Evolutionary conservation across 2,329 filamentous ascomycete genomes (phyloP), one percentile per base, ranked within the genome.

Genomic region (Reticulascus tulasneorum): DNA sequence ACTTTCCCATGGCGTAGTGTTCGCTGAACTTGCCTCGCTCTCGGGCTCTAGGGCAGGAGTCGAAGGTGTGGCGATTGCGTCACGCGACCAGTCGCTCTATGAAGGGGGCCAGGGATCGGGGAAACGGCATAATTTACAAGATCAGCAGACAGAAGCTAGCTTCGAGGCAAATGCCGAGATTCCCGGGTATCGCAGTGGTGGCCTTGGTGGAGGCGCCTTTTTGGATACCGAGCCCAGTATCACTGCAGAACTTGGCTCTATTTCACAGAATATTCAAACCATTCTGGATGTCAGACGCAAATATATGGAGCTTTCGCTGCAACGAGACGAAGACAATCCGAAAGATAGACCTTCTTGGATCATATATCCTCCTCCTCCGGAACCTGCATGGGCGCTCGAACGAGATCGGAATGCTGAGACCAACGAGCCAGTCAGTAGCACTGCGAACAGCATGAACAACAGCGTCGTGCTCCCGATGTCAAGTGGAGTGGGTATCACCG

Each of bases 361-460:
- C 35, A 87, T 98, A 28, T 97, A 97, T 52, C 93, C 93, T 9
- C 80, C 86, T 11, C 90, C 90, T 5, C 93, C 91, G 6, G 86
- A 94, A 52, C 93, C 93, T 12, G 86, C 87, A 3, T 97, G 93
- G 91, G 42, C 33, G 25, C 28, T 33, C 12, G 37, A 44, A 17
- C 40, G 38, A 21, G 39, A 34, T 3, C 30, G 35, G 75, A 29
- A 30, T 20, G 30, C 25, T 11, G 23, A 29, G 9, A 46, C 58
- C 33, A 52, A 60, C 40, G 51, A 59, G 37, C 51, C 54, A 35
- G 55, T 46, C 5, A 60, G 52, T 35, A 66, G 63, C 30, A 55
- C 53, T 11, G 55, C 47, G 32, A 68, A 67, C 44, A 76, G 71
- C 46, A 48, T 73, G 46, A 59, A 52, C 30, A 74, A 68, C 42